These are phyloP conservation scores for Lasiosphaeria ovina DNA, from an alignment of 495 filamentous ascomycete genomes.

Conservation along the genomic window DNA sequence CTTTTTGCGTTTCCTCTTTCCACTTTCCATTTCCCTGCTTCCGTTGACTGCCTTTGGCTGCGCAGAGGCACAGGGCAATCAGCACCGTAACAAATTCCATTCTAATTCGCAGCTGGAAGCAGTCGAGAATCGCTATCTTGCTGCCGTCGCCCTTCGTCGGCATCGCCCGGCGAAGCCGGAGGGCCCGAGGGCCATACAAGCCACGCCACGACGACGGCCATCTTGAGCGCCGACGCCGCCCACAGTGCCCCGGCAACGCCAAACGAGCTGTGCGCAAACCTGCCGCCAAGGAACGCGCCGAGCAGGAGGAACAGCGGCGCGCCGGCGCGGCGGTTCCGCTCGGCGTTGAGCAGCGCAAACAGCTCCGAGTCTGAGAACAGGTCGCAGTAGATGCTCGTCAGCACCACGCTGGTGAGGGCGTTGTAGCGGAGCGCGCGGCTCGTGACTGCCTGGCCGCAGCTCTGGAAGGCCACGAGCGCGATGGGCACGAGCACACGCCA, in stretches of 20 bases:
- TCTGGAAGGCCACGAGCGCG: slow-evolving; percentile 66
- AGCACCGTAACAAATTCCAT: too few species aligned
- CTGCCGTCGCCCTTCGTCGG: too few species aligned
- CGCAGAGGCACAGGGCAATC: too few species aligned
- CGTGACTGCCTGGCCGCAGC: slow-evolving; percentile 65
- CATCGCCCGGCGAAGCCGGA: too few species aligned
- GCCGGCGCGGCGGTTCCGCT: slow-evolving; percentile 57
- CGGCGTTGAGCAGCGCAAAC: slow-evolving; percentile 49
- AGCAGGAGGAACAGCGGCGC: slow-evolving; percentile 58
- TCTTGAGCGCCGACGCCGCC: slow-evolving; percentile 58
- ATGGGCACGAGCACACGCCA: slow-evolving; percentile 62
- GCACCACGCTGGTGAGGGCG: slow-evolving; percentile 64
- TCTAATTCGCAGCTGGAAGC: too few species aligned
- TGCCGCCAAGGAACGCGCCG: slow-evolving; percentile 60
- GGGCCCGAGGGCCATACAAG: slow-evolving; percentile 47
- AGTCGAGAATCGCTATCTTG: too few species aligned
- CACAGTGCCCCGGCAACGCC: slow-evolving; percentile 64
- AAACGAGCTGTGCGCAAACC: slow-evolving; percentile 52
- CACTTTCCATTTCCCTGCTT: too few species aligned
- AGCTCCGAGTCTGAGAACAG: slow-evolving; percentile 62
- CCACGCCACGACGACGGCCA: slow-evolving; percentile 53
- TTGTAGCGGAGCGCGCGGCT: slow-evolving; percentile 63
- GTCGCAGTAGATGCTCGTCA: slow-evolving; percentile 72
- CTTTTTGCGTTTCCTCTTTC: too few species aligned
- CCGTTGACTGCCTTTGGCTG: too few species aligned